Percentiles rank a stretch among this genome's conserved stretches.
Evolutionary conservation across 2,329 filamentous ascomycete species (phyloP).

Genomic region (Ophiostoma tasmaniense): DNA sequence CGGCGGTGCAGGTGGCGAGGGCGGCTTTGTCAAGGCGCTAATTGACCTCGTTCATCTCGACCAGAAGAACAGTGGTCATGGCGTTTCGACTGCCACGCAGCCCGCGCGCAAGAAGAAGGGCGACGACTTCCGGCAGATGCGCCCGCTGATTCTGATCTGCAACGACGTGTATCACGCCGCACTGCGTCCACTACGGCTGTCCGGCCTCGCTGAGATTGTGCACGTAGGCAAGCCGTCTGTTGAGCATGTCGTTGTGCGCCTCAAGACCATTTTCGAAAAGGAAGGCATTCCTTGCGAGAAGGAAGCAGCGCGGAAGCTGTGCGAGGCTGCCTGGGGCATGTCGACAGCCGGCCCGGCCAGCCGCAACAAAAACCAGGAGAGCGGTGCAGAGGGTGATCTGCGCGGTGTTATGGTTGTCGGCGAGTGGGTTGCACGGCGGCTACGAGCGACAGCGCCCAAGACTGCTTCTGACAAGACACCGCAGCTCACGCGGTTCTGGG

Average conservation of each 20-base stretch:
- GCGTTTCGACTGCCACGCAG: neutral
- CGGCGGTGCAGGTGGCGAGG: conserved; percentile 84
- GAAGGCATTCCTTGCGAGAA: conserved; percentile 83
- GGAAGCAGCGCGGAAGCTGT: conserved; percentile 78
- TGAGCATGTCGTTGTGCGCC: conserved; percentile 71
- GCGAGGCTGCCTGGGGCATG: conserved; percentile 76
- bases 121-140: conserved; percentile 77
- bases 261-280: conserved; percentile 78
- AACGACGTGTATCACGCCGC: conserved; percentile 95
- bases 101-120: conserved; percentile 45
- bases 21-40: conserved; percentile 88
- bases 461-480: conserved; percentile 28
- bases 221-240: conserved; percentile 83
- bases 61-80: conserved; percentile 58
- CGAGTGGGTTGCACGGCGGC: conserved; percentile 73
- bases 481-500: conserved; percentile 63
- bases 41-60: conserved; percentile 84
- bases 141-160: conserved; percentile 88
- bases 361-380: conserved; percentile 53
- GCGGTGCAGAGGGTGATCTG: conserved; percentile 63
- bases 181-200: conserved; percentile 76
- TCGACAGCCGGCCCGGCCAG: conserved; percentile 57
- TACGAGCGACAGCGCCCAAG: conserved; percentile 41
- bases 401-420: conserved; percentile 78
- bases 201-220: conserved; percentile 76